phyloP scores from a whole-genome alignment of 768 basidiomycete genomes.

The Kwoniella sp. region DNA sequence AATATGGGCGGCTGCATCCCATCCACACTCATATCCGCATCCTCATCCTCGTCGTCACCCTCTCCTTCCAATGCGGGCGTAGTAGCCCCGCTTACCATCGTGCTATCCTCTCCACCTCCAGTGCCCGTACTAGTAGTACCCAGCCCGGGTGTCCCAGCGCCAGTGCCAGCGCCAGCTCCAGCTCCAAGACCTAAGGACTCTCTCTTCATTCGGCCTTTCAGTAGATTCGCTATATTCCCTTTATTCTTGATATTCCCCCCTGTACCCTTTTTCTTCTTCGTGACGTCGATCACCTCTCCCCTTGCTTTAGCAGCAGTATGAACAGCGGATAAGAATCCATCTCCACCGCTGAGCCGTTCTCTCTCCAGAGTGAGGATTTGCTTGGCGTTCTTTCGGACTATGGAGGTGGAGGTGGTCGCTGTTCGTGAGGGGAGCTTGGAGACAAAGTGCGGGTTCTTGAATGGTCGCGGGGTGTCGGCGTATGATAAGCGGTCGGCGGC shows the following conservation, averaged over 20 bases:
- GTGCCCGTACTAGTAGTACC: not conserved
- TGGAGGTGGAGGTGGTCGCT: conserved; percentile 25
- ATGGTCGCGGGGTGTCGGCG: conserved; percentile 39
- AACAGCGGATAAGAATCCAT: conserved; percentile 42
- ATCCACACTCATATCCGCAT: conserved; percentile 17
- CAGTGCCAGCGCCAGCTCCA: too few species aligned
- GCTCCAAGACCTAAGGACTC: not conserved
- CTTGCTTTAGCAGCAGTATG: conserved; percentile 38
- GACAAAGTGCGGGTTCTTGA: conserved; percentile 34
- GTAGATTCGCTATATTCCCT: conserved; percentile 24
- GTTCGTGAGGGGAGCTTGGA: conserved; percentile 36
- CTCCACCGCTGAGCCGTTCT: conserved; percentile 41
- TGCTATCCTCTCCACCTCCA: conserved; percentile 13
- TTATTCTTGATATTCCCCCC: conserved; percentile 15
- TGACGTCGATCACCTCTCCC: conserved; percentile 41
- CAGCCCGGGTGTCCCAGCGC: not conserved
- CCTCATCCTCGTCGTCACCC: conserved; percentile 25
- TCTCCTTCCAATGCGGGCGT: conserved; percentile 26
- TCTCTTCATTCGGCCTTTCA: conserved; percentile 16
- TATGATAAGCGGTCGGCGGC: conserved; percentile 40
- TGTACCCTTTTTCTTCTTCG: conserved; percentile 39
- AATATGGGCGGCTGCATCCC: conserved; percentile 1
- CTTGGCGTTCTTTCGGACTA: conserved; percentile 49
- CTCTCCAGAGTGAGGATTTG: conserved; percentile 50
- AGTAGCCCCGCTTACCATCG: conserved; percentile 14